Base-by-base conservation (phyloP, 192 early-diverging fungal genomes). In the Backusella liffmaniae region DNA sequence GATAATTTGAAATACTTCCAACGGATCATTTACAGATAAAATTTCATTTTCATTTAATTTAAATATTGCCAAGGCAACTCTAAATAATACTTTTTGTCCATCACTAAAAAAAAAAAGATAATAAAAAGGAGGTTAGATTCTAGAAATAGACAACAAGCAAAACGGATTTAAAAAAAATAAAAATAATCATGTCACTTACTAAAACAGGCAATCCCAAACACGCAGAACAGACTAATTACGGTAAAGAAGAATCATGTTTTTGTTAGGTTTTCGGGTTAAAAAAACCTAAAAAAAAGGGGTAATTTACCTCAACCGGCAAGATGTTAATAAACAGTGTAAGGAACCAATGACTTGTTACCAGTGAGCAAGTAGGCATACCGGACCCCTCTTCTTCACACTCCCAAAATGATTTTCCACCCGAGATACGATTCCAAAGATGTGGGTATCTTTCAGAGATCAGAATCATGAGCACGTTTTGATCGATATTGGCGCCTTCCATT, bases 291-390 rank as follows among this genome's bases (percentile, higher is more conserved):
- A 59, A 59, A 8, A 59, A 59, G 21, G 26, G 26, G 10, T 9
- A 32, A 5, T 66, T 74, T 80, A 88, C 90, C 80, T 94, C 93
- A 32, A 87, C 82, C 0, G 94, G 94, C 21, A 94, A 79, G 26
- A 92, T 89, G 70, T 92, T 91, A 56, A 93, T 88, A 74, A 91
- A 96, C 4, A 94, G 76, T 0, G 93, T 92, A 75, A 94, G 78
- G 74, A 94, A 93, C 94, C 94, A 96, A 67, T 88, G 92, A 53
- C 91, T 93, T 1, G 92, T 93, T 4, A 92, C 91, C 74, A 94
- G 77, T 30, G 85, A 87, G 35, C 92, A 84, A 3, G 87, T 89
- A 12, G 92, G 90, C 82, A 91, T 83, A 2, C 77, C 77, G 15
- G 70, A 44, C 18, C 86, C 73, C 2, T 87, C 85, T 73, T 86